These are phyloP conservation scores for Tricholoma saponaceum DNA, from an alignment of 768 basidiomycete species.

Conservation along the genomic window DNA sequence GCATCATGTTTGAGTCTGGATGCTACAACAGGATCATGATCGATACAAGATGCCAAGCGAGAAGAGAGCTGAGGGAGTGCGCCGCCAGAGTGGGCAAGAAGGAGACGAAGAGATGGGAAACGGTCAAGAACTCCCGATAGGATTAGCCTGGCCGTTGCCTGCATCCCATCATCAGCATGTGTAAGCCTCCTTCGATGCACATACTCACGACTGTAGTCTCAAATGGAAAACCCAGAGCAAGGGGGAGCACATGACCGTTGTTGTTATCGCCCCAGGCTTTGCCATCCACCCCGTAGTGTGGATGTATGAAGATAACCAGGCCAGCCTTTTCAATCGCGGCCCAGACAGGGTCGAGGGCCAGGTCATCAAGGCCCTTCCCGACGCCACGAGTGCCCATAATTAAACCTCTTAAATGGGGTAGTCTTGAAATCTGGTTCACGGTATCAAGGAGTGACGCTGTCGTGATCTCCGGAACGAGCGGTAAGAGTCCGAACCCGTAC, in stretches of 20 bases:
- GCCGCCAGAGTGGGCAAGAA: slow-evolving; percentile 87
- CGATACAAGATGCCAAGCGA: slow-evolving; percentile 78
- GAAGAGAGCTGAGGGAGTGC: slow-evolving; percentile 82
- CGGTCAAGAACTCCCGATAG: slow-evolving; percentile 79
- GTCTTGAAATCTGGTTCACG: slow-evolving; percentile 58
- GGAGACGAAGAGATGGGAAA: slow-evolving; percentile 67
- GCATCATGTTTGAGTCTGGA: slow-evolving; percentile 76
- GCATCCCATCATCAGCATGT: slow-evolving; percentile 6
- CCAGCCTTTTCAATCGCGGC: slow-evolving; percentile 64
- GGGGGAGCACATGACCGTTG: slow-evolving; percentile 85
- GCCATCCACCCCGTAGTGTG: slow-evolving; percentile 80
- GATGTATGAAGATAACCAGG: slow-evolving; percentile 80
- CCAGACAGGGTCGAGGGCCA: slow-evolving; percentile 76
- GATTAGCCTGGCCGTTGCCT: slow-evolving; percentile 77
- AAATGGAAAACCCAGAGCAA: slow-evolving; percentile 86
- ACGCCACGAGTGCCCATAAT: slow-evolving; percentile 82
- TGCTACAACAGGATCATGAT: slow-evolving; percentile 79
- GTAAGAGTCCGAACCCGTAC: slow-evolving; percentile 83
- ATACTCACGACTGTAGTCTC: slow-evolving; percentile 79
- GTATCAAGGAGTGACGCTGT: slow-evolving; percentile 54
- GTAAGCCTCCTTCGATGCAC: neutral
- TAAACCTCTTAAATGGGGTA: slow-evolving; percentile 67
- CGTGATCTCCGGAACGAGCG: slow-evolving; percentile 67
- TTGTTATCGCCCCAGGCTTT: slow-evolving; percentile 70
- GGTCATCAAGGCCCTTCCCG: slow-evolving; percentile 80